Conservation (phyloP, 1,284 basidiomycete genomes). For the Bondarzewia mesenterica region DNA sequence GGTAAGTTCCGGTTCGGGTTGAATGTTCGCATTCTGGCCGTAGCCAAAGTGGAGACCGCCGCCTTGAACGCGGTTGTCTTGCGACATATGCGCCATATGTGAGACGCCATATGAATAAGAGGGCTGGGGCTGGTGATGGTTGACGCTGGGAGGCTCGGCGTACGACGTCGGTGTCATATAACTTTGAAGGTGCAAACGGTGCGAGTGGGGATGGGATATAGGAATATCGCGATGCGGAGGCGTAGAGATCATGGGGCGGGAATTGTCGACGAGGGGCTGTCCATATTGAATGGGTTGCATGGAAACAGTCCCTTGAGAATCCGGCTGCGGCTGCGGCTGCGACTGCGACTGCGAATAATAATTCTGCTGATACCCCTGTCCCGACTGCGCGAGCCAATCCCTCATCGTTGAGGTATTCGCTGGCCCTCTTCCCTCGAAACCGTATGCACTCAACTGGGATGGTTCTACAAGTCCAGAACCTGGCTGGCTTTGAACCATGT, state of each 20-base stretch:
- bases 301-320: no score
- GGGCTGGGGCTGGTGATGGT: slow-evolving; percentile 2
- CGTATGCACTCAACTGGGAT: no score
- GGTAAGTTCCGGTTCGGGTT: slow-evolving; percentile 30
- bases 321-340: not conserved
- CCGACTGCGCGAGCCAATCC: not conserved
- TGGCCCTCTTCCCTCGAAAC: not conserved
- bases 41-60: not conserved
- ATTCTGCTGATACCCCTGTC: not conserved
- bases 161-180: no score
- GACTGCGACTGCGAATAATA: not conserved
- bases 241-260: no score
- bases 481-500: no score
- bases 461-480: no score
- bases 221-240: no score
- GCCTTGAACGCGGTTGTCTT: slow-evolving; percentile 7
- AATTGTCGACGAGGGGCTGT: no score
- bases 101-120: slow-evolving; percentile 8
- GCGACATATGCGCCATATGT: no score
- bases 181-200: no score
- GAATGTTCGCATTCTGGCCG: slow-evolving; percentile 5
- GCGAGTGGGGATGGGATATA: not conserved
- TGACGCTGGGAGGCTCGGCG: no score
- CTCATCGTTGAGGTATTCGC: not conserved
- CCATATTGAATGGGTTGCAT: no score